Evolutionary conservation across 108 stramenopile genomes (phyloP).

Genomic region (Pseudonitzschia multiseries): DNA sequence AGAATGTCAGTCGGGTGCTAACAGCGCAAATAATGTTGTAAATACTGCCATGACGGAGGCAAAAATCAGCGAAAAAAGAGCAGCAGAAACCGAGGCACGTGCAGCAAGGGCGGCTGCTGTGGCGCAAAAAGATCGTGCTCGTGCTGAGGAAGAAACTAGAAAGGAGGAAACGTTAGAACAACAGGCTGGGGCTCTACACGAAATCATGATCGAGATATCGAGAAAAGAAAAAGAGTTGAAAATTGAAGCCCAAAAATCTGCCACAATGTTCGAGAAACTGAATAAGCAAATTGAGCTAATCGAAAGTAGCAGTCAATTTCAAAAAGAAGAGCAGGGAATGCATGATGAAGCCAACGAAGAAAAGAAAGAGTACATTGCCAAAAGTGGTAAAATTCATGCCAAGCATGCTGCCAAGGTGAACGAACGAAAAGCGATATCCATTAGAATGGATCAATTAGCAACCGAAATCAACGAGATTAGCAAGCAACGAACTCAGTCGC

Average conservation of each 20-base stretch:
- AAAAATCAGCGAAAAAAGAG: constrained; percentile 81
- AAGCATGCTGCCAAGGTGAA: constrained; percentile 57
- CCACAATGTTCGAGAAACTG: constrained; percentile 47
- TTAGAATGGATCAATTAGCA: constrained; percentile 2
- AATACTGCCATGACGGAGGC: constrained; percentile 78
- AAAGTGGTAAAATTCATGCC: constrained; percentile 23
- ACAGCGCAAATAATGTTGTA: constrained; percentile 70
- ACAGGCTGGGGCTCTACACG: constrained; percentile 44
- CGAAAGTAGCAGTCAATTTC: constrained; percentile 42
- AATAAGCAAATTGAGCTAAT: constrained; percentile 64
- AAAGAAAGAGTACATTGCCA: constrained; percentile 32
- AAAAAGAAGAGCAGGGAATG: constrained; percentile 32
- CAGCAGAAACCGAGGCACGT: constrained; percentile 65
- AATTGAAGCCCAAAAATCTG: constrained; percentile 48
- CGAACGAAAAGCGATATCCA: constrained; percentile 42
- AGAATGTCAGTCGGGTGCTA: constrained; percentile 49
- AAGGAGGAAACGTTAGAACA: constrained; percentile 67
- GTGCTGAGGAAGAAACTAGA: constrained; percentile 64
- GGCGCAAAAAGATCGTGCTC: constrained; percentile 57
- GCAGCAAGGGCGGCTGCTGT: constrained; percentile 52
- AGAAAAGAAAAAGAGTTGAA: constrained; percentile 41
- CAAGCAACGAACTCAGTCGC: constrained; percentile 39
- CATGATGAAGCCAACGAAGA: constrained; percentile 17
- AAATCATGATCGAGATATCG: constrained; percentile 33
- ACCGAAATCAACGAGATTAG: constrained; percentile 32